Evolutionary conservation across 345 rosid genomes (phyloP), one percentile per base, ranked within the genome.

Genomic region (Firmiana major): DNA sequence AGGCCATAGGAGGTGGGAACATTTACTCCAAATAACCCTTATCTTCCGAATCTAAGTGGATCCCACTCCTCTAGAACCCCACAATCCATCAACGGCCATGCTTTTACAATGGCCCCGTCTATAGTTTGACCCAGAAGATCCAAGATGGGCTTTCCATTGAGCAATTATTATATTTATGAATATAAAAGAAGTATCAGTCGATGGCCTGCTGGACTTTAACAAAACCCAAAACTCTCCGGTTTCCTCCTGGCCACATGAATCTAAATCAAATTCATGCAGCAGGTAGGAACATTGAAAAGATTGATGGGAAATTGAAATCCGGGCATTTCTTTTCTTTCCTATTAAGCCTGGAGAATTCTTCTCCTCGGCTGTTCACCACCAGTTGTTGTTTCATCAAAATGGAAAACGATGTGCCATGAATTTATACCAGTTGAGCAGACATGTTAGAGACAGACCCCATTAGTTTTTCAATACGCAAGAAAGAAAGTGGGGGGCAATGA

Each of bases 321-420:
- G 16, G 74, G 66, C 46, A 55, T 46, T 2, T 11, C 0, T 0
- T n/a, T n/a, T n/a, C 0, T 43, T 31, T 31, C 34, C 34, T 9
- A 54, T 55, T 40, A 53, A 77, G 48, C 36, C 75, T 42, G 43
- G 82, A 68, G 68, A 82, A 73, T 74, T 26, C 26, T 34, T 15
- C 15, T 24, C 28, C 46, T 31, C 71, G 42, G 51, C 71, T 74
- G 19, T 24, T 73, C n/a, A n/a, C 75, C 78, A 77, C 76, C 70
- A 21, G n/a, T 49, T 9, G 55, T 59, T 22, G 38, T 22, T 77
- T 73, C n/a, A 51, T 42, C 73, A 10, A 28, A 28, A 63, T 58
- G 77, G 80, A 82, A 77, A 85, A 68, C 22, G 63, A 75, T 76
- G 85, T 78, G 73, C 51, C n/a, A 49, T 63, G 78, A 82, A 54